A percentile compares a stretch with the other conserved stretches of the same genome.
These are phyloP conservation scores for Berberis thunbergii DNA, from an alignment of 164 flowering plant species.

Conservation along the genomic window DNA sequence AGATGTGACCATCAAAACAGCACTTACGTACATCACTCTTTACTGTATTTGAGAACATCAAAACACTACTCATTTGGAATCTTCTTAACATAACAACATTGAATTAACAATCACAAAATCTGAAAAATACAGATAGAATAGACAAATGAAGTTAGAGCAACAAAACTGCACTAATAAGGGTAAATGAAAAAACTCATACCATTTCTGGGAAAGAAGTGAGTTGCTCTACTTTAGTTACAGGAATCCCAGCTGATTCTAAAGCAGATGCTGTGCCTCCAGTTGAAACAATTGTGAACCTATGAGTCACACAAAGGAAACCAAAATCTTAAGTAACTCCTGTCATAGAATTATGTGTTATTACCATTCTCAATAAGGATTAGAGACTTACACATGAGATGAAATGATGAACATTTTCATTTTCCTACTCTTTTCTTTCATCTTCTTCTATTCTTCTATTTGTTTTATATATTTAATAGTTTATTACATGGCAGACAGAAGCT, in stretches of 20 bases:
- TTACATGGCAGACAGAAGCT: no score
- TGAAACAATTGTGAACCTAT: conserved; percentile 81
- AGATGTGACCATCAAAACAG: no score
- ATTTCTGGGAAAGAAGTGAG: conserved; percentile 91
- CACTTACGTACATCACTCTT: no score
- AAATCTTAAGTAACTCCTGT: background rate
- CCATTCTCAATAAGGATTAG: background rate
- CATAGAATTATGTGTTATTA: no score
- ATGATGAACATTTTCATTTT: no score
- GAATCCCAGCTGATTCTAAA: conserved; percentile 64
- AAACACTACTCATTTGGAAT: no score
- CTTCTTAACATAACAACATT: no score
- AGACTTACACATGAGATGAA: background rate
- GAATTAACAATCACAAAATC: no score
- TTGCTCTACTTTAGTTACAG: conserved; percentile 90
- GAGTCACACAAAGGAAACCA: background rate
- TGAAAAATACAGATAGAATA: background rate
- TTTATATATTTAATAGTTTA: no score
- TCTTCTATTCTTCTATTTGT: no score
- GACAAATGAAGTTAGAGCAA: background rate
- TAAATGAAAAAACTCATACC: conserved; percentile 28
- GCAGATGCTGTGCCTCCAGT: conserved; percentile 98
- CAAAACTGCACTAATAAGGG: background rate
- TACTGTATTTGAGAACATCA: no score
- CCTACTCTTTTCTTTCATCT: no score